Evolutionary conservation across 768 basidiomycete species (phyloP), one percentile per base, ranked within the genome.

Genomic region (Favolaschia claudopus): DNA sequence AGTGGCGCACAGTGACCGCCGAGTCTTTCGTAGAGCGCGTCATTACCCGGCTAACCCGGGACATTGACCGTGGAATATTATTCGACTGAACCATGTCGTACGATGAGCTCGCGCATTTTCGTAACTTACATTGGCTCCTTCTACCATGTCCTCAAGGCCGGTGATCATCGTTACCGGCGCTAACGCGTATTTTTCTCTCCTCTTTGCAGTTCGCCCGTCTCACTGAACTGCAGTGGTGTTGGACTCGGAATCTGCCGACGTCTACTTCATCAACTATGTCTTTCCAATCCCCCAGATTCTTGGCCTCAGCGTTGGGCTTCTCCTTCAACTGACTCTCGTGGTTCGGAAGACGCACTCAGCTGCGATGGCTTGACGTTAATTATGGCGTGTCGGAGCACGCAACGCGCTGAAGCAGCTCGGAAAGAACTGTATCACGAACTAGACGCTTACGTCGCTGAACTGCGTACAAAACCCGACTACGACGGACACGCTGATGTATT

Each of bases 181-280:
- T 10, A 91, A 90, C 66, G 77, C 81, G 89, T 89, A 69, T 63
- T n/a, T n/a, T 36, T 34, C 15, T n/a, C 17, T 17, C 47, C 19
- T 37, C 39, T 27, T 29, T 42, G 14, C 54, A 28, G 6, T 20
- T 20, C 33, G 28, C 31, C 50, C 34, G 36, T 28, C 55, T 55
- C 60, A 50, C 55, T 4, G 28, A 39, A 34, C 44, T 62, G 3
- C 69, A 95, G 93, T 34, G 93, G 93, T 54, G 81, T 95, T 17
- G 93, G 93, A 15, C 91, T 89, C 70, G 92, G 91, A 13, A 89
- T 91, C 39, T 93, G 92, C 75, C 85, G 89, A 60, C 88, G 93
- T 43, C 81, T 95, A 7, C 79, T 95, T 40, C 73, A 79, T 63
- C 88, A 93, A 65, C 76, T 94, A 17, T 84, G 84, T n/a, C 76